Evolutionary conservation across 441 rosid genomes (phyloP).

Genomic region (Gossypium gossypioides): DNA sequence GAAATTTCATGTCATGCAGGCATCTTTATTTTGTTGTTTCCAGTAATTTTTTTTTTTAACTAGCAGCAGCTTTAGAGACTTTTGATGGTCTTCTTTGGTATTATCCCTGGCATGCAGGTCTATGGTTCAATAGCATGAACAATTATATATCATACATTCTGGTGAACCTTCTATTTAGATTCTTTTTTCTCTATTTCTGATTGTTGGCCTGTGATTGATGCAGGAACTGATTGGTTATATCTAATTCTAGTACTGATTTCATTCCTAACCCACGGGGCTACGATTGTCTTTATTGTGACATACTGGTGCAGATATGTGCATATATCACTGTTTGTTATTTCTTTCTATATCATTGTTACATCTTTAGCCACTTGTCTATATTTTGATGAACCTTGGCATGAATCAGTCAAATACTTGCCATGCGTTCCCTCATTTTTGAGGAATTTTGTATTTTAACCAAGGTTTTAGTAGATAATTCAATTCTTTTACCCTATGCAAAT

Average conservation of each 20-base stretch:
- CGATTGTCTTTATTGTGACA: slow-evolving; percentile 10
- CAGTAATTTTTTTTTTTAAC: neutral
- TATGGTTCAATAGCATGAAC: neutral
- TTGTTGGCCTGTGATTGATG: slow-evolving; percentile 3
- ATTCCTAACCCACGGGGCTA: slow-evolving; percentile 10
- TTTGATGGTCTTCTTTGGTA: neutral
- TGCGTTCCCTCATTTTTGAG: slow-evolving; percentile 18
- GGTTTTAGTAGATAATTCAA: slow-evolving; percentile 11
- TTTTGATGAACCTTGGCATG: slow-evolving; percentile 20
- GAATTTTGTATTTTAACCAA: slow-evolving; percentile 24
- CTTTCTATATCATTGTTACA: neutral
- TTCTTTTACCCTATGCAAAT: slow-evolving; percentile 6
- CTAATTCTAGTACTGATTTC: slow-evolving; percentile 4
- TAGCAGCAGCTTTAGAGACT: neutral
- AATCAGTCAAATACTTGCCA: slow-evolving; percentile 10
- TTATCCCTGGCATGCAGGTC: neutral
- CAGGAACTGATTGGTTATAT: slow-evolving; percentile 27
- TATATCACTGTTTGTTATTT: slow-evolving; percentile 7
- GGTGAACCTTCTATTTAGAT: neutral
- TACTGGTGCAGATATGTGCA: slow-evolving; percentile 28
- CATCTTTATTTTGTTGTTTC: neutral
- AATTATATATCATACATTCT: neutral
- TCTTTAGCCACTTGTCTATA: slow-evolving; percentile 12
- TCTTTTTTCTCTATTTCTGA: neutral
- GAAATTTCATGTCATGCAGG: neutral